phyloP scores from a whole-genome alignment of 2,329 filamentous ascomycete genomes.

The Calycina herbarum region DNA sequence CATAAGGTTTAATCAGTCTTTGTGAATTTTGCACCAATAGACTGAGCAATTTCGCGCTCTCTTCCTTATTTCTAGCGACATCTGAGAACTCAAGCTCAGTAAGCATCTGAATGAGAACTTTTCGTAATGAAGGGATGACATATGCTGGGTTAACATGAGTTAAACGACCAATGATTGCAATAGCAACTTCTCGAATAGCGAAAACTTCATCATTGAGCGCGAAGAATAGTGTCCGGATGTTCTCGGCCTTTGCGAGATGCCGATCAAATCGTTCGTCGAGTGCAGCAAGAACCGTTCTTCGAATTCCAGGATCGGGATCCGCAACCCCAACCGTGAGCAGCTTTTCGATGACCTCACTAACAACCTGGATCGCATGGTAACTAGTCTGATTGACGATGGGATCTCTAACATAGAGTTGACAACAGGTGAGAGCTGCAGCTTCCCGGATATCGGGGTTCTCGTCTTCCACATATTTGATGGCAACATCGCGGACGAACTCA shows the following conservation, averaged over 20 bases:
- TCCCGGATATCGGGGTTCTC: constrained; percentile 92
- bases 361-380: constrained; percentile 93
- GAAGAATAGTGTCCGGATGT: constrained; percentile 92
- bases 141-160: constrained; percentile 93
- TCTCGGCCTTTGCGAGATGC: constrained; percentile 95
- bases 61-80: constrained; percentile 90
- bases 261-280: constrained; percentile 93
- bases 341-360: constrained; percentile 96
- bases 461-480: constrained; percentile 96
- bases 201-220: constrained; percentile 96
- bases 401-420: constrained; percentile 94
- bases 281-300: constrained; percentile 82
- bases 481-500: constrained; percentile 97
- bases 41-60: constrained; percentile 90
- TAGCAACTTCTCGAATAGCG: constrained; percentile 87
- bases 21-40: constrained; percentile 92
- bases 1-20: constrained; percentile 90
- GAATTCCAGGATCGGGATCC: constrained; percentile 85
- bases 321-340: constrained; percentile 92
- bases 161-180: constrained; percentile 92
- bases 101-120: constrained; percentile 91
- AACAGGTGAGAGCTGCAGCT: constrained; percentile 93
- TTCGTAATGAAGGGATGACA: constrained; percentile 91
- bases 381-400: constrained; percentile 98
- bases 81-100: constrained; percentile 97